Evolutionary conservation across 2,329 filamentous ascomycete species (phyloP).

Genomic region (Claviceps maximensis): DNA sequence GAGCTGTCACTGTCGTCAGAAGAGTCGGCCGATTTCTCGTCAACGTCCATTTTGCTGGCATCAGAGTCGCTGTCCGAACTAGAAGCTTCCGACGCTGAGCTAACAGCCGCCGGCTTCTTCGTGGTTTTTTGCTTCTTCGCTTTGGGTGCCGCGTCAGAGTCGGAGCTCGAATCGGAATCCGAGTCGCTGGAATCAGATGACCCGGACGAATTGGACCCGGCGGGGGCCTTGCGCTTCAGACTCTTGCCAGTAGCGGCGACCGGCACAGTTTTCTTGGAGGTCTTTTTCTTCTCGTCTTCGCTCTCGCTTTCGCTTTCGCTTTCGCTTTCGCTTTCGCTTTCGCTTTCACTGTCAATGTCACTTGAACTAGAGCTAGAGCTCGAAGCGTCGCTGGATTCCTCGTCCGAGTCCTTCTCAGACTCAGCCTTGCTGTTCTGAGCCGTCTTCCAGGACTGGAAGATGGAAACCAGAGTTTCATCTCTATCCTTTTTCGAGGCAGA

Average conservation of each 20-base stretch:
- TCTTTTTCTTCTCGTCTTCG: constrained; percentile 12
- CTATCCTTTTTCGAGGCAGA: constrained; percentile 10
- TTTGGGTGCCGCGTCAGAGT: constrained; percentile 33
- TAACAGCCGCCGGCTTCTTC: constrained; percentile 10
- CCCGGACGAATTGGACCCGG: constrained; percentile 12
- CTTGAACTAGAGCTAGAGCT: constrained; percentile 19
- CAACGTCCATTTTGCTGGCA: constrained; percentile 8
- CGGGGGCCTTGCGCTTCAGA: constrained; percentile 29
- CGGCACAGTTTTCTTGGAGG: constrained; percentile 8
- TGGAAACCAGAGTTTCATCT: constrained; percentile 31
- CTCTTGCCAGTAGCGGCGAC: constrained; percentile 13
- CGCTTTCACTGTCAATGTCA: constrained; percentile 14
- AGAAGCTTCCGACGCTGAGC: constrained; percentile 7
- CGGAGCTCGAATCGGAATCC: constrained; percentile 26
- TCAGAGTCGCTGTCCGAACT: constrained; percentile 8
- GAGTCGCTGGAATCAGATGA: constrained; percentile 20
- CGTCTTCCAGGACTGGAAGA: constrained; percentile 38
- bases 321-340: constrained; percentile 14
- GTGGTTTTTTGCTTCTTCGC: constrained; percentile 39
- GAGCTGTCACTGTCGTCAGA: constrained; percentile 9
- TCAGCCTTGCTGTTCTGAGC: constrained; percentile 12
- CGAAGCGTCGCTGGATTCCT: constrained; percentile 19
- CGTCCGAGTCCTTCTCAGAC: constrained; percentile 14
- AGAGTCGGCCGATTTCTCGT: constrained; percentile 16
- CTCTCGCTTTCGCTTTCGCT: constrained; percentile 12